These are phyloP conservation scores for Arachnopeziza araneosa DNA, from an alignment of 2,329 filamentous ascomycete species.

Conservation along the genomic window DNA sequence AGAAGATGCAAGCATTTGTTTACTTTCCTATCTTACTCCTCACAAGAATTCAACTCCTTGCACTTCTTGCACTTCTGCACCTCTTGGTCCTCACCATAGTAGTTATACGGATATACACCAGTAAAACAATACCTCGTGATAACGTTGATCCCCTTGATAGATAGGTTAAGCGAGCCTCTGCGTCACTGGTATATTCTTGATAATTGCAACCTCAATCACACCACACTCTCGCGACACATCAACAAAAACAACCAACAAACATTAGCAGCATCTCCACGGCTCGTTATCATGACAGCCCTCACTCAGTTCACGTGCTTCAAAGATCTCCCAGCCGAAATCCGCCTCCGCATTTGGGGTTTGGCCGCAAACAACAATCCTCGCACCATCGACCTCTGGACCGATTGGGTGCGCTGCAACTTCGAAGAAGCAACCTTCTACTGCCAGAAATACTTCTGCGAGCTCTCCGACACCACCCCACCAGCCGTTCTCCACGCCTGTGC, in stretches of 20 bases:
- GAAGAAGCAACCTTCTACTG: constrained; percentile 6
- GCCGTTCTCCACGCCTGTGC: neutral
- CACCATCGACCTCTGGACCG: constrained; percentile 13
- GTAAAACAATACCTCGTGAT: no score
- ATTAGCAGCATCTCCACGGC: neutral
- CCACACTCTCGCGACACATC: neutral
- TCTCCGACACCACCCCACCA: neutral
- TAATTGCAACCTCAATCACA: no score
- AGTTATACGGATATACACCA: no score
- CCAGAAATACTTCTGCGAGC: constrained; percentile 7
- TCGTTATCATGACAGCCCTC: neutral
- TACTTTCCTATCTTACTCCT: no score
- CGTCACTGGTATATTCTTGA: no score
- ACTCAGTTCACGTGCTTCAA: constrained; percentile 13
- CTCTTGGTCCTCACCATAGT: no score
- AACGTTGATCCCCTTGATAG: no score
- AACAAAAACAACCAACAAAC: neutral
- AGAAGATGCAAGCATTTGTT: no score
- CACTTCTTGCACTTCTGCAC: no score
- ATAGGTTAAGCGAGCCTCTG: no score
- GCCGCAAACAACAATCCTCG: constrained; percentile 5
- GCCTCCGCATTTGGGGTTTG: constrained; percentile 13
- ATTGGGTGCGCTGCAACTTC: constrained; percentile 4
- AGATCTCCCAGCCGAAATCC: constrained; percentile 15
- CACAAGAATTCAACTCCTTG: no score